Percentiles rank a stretch among this genome's conserved stretches.
These are phyloP conservation scores for Podila clonocystis DNA, from an alignment of 192 early-diverging fungal genomes.

Conservation along the genomic window DNA sequence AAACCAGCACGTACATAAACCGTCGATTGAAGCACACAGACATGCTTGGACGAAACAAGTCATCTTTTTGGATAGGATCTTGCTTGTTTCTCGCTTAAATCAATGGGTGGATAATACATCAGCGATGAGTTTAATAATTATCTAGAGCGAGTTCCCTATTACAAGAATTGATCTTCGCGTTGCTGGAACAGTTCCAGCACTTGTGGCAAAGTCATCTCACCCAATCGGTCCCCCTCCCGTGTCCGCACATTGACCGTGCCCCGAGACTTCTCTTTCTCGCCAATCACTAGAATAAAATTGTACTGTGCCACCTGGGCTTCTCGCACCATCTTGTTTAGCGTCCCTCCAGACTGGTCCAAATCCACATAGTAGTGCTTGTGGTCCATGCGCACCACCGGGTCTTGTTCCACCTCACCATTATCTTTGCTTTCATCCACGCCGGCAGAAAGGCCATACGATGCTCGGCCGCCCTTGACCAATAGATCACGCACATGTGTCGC, in stretches of 20 bases:
- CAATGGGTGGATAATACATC: too few species aligned
- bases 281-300: conserved; percentile 89
- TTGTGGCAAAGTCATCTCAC: conserved; percentile 69
- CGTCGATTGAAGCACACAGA: too few species aligned
- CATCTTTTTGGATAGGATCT: too few species aligned
- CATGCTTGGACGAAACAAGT: too few species aligned
- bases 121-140: too few species aligned
- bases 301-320: conserved; percentile 85
- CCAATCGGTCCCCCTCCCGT: conserved; percentile 69
- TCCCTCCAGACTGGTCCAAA: conserved; percentile 71
- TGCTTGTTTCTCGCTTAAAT: too few species aligned
- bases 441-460: neutral
- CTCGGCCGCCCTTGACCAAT: conserved; percentile 39
- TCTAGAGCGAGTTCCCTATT: neutral
- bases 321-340: conserved; percentile 81
- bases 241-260: conserved; percentile 79
- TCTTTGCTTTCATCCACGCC: neutral
- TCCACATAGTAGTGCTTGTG: conserved; percentile 83
- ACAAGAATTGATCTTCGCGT: conserved; percentile 51
- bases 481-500: conserved; percentile 63
- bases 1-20: too few species aligned
- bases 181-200: conserved; percentile 66
- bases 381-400: conserved; percentile 56
- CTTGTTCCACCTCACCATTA: conserved; percentile 25
- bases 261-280: conserved; percentile 78